These are phyloP conservation scores for Pseudocercospora cruenta DNA, from an alignment of 2,329 filamentous ascomycete genomes.

Conservation along the genomic window DNA sequence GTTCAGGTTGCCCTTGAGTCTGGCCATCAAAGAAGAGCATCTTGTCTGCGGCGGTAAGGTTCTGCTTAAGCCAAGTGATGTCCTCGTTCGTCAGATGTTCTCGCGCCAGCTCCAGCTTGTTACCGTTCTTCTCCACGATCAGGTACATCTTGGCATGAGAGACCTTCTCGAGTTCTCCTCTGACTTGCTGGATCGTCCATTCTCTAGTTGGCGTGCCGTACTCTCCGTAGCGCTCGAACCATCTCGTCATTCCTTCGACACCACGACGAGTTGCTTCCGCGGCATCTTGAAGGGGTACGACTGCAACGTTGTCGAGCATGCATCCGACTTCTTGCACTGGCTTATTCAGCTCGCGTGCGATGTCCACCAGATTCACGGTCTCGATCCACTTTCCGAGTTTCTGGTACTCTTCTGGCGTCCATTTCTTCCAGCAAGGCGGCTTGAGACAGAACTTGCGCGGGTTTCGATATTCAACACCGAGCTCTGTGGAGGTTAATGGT, in stretches of 20 bases:
- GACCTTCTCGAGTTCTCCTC: constrained; percentile 9
- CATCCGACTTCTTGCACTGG: constrained; percentile 30
- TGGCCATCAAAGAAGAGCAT: not conserved
- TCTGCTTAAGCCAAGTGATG: not conserved
- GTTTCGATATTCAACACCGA: constrained; percentile 18
- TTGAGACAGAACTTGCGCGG: constrained; percentile 28
- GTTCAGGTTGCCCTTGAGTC: not conserved
- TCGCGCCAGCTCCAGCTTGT: not conserved
- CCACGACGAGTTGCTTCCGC: constrained; percentile 19
- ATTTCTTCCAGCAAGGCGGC: constrained; percentile 30
- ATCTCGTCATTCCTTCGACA: constrained; percentile 23
- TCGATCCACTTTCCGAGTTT: constrained; percentile 20
- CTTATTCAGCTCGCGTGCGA: constrained; percentile 20
- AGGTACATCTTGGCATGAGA: not conserved
- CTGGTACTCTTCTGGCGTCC: constrained; percentile 21
- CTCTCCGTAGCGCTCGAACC: constrained; percentile 12
- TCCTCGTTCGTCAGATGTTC: not conserved
- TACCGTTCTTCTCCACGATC: not conserved
- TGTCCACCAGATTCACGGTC: constrained; percentile 22
- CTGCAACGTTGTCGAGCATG: constrained; percentile 24
- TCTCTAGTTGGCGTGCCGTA: constrained; percentile 11
- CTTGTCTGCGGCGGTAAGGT: not conserved
- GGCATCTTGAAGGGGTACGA: constrained; percentile 25
- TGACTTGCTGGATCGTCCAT: constrained; percentile 9
- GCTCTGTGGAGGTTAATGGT: constrained; percentile 9